Conservation (phyloP, 768 basidiomycete genomes). For the Terana coerulea region DNA sequence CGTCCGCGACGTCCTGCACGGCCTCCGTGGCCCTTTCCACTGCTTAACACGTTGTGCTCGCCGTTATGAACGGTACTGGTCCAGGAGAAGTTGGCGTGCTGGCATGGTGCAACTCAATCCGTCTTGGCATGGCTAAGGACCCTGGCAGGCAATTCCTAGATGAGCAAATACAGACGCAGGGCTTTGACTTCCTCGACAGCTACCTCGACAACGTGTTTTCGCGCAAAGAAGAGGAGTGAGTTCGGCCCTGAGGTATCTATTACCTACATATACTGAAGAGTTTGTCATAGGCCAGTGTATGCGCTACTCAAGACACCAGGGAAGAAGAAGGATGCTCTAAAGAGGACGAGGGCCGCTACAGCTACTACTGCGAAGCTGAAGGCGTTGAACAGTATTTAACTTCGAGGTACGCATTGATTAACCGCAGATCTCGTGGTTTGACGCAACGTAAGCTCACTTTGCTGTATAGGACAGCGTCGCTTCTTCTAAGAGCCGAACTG, state of each 20-base stretch:
- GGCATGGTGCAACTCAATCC: constrained; percentile 65
- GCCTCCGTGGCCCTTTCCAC: too few relatives aligned
- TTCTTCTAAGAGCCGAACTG: not conserved
- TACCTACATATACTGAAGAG: constrained; percentile 1
- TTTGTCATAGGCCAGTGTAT: constrained; percentile 53
- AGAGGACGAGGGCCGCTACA: constrained; percentile 43
- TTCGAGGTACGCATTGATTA: constrained; percentile 40
- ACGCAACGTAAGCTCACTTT: not conserved
- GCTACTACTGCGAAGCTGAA: constrained; percentile 43
- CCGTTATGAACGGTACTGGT: constrained; percentile 19
- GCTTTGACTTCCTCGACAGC: constrained; percentile 75
- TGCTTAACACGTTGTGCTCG: too few relatives aligned
- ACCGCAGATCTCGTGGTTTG: not conserved
- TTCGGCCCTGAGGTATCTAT: constrained; percentile 1
- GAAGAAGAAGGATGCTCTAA: constrained; percentile 56
- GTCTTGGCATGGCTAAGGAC: constrained; percentile 67
- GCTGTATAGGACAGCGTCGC: not conserved
- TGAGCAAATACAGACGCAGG: constrained; percentile 70
- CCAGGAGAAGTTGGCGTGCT: constrained; percentile 46
- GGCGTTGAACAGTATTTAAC: constrained; percentile 33
- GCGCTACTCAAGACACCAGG: constrained; percentile 85
- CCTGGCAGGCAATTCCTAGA: constrained; percentile 67
- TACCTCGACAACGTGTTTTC: constrained; percentile 70
- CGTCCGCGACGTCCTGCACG: too few relatives aligned
- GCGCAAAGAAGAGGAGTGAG: constrained; percentile 65